A percentile compares a stretch with the other conserved stretches of the same genome.
These are phyloP conservation scores for Magnaporthiopsis rhizophila DNA, from an alignment of 2,329 filamentous ascomycete species.

Conservation along the genomic window DNA sequence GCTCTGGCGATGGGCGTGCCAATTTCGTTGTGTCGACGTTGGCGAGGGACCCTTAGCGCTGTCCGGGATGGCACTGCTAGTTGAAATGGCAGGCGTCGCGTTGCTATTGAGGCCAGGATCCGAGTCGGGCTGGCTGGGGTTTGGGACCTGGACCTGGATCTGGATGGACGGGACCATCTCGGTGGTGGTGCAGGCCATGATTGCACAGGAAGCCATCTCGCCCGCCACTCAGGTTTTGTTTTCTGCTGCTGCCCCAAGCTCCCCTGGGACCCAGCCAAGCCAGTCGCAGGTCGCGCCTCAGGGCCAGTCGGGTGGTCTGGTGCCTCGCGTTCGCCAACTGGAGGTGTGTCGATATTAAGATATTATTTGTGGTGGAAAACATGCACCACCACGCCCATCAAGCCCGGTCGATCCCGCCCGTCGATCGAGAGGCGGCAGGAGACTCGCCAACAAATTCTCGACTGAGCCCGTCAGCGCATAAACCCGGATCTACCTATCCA, in stretches of 20 bases:
- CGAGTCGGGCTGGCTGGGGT: not conserved
- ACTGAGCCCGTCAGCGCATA: not conserved
- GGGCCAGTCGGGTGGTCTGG: not conserved
- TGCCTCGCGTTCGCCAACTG: not conserved
- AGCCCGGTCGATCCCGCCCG: not conserved
- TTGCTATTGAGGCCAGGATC: not conserved
- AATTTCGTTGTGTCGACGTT: constrained; percentile 8
- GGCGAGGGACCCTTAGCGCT: not conserved
- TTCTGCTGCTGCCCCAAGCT: not conserved
- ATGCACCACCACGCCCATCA: not conserved
- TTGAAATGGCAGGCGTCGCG: constrained; percentile 8
- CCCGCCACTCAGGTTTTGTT: not conserved
- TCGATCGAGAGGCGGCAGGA: not conserved
- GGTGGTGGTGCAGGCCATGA: constrained; percentile 1
- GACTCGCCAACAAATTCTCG: not conserved
- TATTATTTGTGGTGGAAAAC: not conserved
- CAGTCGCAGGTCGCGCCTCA: not conserved
- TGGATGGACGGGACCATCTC: not conserved
- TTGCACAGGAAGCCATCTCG: constrained; percentile 7
- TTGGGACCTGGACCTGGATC: not conserved
- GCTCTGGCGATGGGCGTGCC: constrained; percentile 42
- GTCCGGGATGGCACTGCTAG: not conserved
- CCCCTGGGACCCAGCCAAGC: not conserved
- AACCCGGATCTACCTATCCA: not conserved
- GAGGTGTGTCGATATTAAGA: not conserved